Conservation (phyloP, 2,329 filamentous ascomycete genomes). For the Apiospora phragmitis region DNA sequence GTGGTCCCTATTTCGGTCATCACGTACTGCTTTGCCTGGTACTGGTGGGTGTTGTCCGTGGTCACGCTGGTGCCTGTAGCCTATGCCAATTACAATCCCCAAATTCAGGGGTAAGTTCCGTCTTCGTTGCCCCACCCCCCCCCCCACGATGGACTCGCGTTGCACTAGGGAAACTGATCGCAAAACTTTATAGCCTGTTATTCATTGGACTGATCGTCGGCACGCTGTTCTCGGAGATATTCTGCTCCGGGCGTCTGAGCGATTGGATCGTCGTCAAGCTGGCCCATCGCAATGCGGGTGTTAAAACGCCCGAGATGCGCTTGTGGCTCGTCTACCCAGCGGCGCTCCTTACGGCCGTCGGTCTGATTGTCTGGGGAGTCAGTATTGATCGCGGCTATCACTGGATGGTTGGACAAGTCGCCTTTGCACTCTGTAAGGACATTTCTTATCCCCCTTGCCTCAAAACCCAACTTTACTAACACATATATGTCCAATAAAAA, state of each 20-base stretch:
- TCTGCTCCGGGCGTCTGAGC: constrained; percentile 53
- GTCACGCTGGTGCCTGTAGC: constrained; percentile 54
- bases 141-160: background rate
- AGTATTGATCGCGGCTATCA: constrained; percentile 53
- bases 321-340: constrained; percentile 58
- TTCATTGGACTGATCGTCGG: constrained; percentile 56
- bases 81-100: constrained; percentile 46
- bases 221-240: constrained; percentile 50
- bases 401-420: constrained; percentile 58
- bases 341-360: constrained; percentile 45
- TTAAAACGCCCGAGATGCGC: constrained; percentile 53
- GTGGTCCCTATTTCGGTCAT: constrained; percentile 46
- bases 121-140: too few species aligned
- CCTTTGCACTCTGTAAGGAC: constrained; percentile 52
- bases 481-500: constrained; percentile 25
- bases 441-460: background rate
- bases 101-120: constrained; percentile 46
- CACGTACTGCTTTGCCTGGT: constrained; percentile 54
- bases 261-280: constrained; percentile 50
- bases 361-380: constrained; percentile 55
- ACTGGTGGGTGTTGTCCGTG: constrained; percentile 57
- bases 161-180: background rate
- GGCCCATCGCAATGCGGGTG: constrained; percentile 41
- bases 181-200: constrained; percentile 36
- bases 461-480: constrained; percentile 1